Evolutionary conservation across 176 grass and related monocot genomes (phyloP), one percentile per base, ranked within the genome.

Genomic region (Panicum miliaceum): DNA sequence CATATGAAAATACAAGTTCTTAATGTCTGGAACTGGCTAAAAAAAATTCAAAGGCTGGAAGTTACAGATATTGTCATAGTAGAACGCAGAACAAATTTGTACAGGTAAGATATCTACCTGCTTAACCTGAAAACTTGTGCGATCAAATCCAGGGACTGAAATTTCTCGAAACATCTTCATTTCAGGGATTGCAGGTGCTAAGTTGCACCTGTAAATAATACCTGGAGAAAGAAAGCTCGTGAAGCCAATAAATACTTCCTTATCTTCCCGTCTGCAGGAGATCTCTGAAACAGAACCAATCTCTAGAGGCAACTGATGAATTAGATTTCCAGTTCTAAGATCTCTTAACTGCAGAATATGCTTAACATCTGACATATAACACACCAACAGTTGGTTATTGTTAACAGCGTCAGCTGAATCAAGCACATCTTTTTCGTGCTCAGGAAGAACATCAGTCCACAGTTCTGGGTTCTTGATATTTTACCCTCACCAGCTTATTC

Each of bases 331-430:
- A 56, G 96, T 93, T 62, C 69, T 75, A 87, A 95, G 85, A 60
- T 98, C 93, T 79, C 96, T 90, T 84, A 98, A 84, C 84, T 98
- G 92, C 68, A 98, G 69, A 73, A 91, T 77, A 73, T 95, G 86
- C 77, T 98, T 98, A 47, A 95, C 92, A 91, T 98, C 92, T 84
- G 89, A 93, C 87, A 98, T 92, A 80, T 95, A 98, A 72, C 89
- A 88, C 58, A 94, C 88, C 82, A 98, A 80, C 20, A 98, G 59
- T 81, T 98, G 90, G 82, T 93, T 88, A 73, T 77, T 72, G 42
- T 95, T 95, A 80, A 93, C 92, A 5, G 80, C 75, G 4, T 86
- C 64, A 50, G 88, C 90, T 84, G 87, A 86, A 66, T 95, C 87
- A 0, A 98, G 85, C 52, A 98, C 93, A 80, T 94, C 93, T 29